Evolutionary conservation across 305 asterid genomes (phyloP), one percentile per base, ranked within the genome.

Genomic region (Fraxinus angustifolia): DNA sequence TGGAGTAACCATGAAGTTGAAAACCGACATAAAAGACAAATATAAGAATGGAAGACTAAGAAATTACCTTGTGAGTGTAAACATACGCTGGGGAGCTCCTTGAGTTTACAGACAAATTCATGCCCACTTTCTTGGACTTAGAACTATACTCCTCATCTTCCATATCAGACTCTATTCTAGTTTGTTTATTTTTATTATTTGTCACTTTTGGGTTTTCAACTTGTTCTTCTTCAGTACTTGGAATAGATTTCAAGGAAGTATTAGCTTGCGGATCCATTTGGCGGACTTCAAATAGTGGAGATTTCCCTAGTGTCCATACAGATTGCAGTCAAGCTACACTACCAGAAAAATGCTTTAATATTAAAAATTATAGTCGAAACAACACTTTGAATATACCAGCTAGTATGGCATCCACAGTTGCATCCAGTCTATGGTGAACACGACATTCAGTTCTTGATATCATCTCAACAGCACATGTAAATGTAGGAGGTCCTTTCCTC

Each of bases 401-500:
- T 45, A 96, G 89, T 76, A 92, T 78, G 79, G 98, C 94, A 94
- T 94, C 99, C 8, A 96, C 99, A 3, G 98, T 93, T 50, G 91
- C 89, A 83, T 96, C 99, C 77, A 96, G 89, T 83, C 97, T 90
- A 79, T 93, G 96, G 88, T 96, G 97, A 76, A 96, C 97, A 75
- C 97, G 91, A 56, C 94, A 94, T 82, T 96, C 98, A 6, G 92
- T 93, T 85, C 91, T 94, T 31, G 98, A 94, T 80, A 96, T 88
- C 89, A 96, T 93, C 92, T 96, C 98, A 77, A 96, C 94, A 0
- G 97, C 98, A 83, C 98, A 94, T 28, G 97, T 91, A 81, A 96
- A 96, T 19, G 98, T 86, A 60, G 99, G 91, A 80, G 98, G 98
- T 8, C 98, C 99, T 89, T 96, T 96, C 90, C 98, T 93, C 91